Conservation (phyloP, 2,329 filamentous ascomycete species). For the Phoma sp. region DNA sequence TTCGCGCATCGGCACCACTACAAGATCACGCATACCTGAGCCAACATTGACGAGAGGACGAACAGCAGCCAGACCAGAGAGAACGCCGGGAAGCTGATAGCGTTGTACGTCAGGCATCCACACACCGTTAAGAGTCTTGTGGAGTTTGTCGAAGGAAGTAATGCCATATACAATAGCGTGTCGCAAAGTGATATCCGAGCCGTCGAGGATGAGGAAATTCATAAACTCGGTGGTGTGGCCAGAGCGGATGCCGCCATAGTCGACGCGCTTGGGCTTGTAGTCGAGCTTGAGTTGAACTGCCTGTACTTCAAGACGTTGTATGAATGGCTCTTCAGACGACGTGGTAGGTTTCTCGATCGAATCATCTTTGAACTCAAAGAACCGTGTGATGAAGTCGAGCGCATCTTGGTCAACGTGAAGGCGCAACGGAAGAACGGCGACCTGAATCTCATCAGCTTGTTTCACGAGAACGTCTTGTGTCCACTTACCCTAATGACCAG, state of each 20-base stretch:
- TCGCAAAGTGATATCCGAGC: constrained; percentile 81
- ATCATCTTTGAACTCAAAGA: constrained; percentile 97
- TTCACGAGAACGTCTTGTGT: neutral
- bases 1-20: constrained; percentile 88
- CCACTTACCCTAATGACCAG: constrained; percentile 80
- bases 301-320: constrained; percentile 88
- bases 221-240: constrained; percentile 97
- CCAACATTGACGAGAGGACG: constrained; percentile 90
- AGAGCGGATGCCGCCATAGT: constrained; percentile 89
- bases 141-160: constrained; percentile 86
- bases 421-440: constrained; percentile 79
- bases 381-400: constrained; percentile 93
- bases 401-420: constrained; percentile 97
- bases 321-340: constrained; percentile 75
- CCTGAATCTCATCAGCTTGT: constrained; percentile 38
- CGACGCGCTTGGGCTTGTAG: constrained; percentile 98
- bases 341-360: constrained; percentile 58
- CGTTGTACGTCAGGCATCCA: constrained; percentile 93
- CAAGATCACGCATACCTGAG: constrained; percentile 81
- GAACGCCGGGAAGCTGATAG: constrained; percentile 86
- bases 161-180: constrained; percentile 94
- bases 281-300: constrained; percentile 85
- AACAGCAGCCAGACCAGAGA: constrained; percentile 89
- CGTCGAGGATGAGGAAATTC: constrained; percentile 95
- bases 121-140: constrained; percentile 89